These are phyloP conservation scores for Beauveria caledonica DNA, from an alignment of 2,329 filamentous ascomycete species.

Conservation along the genomic window DNA sequence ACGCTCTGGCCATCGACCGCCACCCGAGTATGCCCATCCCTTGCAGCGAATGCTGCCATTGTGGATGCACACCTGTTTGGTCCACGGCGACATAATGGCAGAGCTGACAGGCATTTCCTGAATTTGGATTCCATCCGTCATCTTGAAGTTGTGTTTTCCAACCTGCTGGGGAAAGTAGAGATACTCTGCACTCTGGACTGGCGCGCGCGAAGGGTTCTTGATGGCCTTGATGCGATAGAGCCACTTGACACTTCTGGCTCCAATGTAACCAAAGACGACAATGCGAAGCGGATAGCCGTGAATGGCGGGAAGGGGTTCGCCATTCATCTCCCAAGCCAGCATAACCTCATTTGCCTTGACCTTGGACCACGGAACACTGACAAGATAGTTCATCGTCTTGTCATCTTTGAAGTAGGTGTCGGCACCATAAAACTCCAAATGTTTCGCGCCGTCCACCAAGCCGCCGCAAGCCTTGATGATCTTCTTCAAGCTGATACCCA, in stretches of 20 bases:
- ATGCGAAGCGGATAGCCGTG: constrained; percentile 51
- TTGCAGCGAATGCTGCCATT: constrained; percentile 48
- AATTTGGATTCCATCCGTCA: constrained; percentile 55
- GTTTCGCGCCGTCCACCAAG: constrained; percentile 42
- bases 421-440: constrained; percentile 61
- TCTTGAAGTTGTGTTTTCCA: constrained; percentile 56
- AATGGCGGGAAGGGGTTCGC: constrained; percentile 54
- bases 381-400: constrained; percentile 57
- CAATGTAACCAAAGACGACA: constrained; percentile 59
- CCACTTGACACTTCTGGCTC: constrained; percentile 57
- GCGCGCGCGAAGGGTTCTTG: constrained; percentile 43
- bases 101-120: constrained; percentile 65
- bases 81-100: constrained; percentile 57
- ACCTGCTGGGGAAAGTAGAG: constrained; percentile 61
- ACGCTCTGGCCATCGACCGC: constrained; percentile 50
- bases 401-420: constrained; percentile 67
- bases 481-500: constrained; percentile 58
- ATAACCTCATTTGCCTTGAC: constrained; percentile 60
- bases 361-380: constrained; percentile 59
- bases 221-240: constrained; percentile 56
- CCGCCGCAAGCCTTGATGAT: constrained; percentile 64
- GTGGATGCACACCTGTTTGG: constrained; percentile 53
- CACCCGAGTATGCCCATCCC: constrained; percentile 52
- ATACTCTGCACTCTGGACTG: constrained; percentile 58
- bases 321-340: constrained; percentile 66